phyloP scores from a whole-genome alignment of 106 monocot genomes.

The Allium sativum region DNA sequence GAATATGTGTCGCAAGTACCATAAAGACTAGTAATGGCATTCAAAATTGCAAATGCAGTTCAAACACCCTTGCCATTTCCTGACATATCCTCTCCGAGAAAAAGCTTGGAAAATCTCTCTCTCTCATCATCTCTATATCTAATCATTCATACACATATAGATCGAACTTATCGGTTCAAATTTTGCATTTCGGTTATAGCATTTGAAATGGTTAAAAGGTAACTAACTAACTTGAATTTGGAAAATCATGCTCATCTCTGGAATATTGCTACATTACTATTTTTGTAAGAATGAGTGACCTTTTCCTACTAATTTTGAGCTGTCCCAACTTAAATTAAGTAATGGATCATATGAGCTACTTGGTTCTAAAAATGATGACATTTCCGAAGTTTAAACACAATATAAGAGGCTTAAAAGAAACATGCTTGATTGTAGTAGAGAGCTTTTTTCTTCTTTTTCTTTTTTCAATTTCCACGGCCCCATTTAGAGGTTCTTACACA shows the following conservation, averaged over 20 bases:
- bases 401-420: too few relatives aligned
- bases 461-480: too few relatives aligned
- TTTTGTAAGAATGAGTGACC: conserved; percentile 20
- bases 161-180: neutral
- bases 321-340: conserved; percentile 12
- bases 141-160: neutral
- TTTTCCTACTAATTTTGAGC: conserved; percentile 9
- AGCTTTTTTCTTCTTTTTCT: too few relatives aligned
- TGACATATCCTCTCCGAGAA: conserved; percentile 85
- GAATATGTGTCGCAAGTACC: too few relatives aligned
- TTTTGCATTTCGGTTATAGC: neutral
- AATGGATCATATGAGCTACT: conserved; percentile 29
- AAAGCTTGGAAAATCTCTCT: conserved; percentile 75
- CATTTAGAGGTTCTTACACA: too few relatives aligned
- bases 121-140: conserved; percentile 59
- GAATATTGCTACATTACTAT: conserved; percentile 30
- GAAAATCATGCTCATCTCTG: conserved; percentile 2
- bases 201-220: neutral
- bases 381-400: conserved; percentile 44
- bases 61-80: conserved; percentile 70
- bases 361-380: conserved; percentile 51
- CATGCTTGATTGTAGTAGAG: too few relatives aligned
- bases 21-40: conserved; percentile 85
- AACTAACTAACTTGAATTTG: conserved; percentile 11
- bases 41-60: conserved; percentile 63